Evolutionary conservation across 176 grass and related monocot species (phyloP), one percentile per base, ranked within the genome.

Genomic region (Zoysia pacifica): DNA sequence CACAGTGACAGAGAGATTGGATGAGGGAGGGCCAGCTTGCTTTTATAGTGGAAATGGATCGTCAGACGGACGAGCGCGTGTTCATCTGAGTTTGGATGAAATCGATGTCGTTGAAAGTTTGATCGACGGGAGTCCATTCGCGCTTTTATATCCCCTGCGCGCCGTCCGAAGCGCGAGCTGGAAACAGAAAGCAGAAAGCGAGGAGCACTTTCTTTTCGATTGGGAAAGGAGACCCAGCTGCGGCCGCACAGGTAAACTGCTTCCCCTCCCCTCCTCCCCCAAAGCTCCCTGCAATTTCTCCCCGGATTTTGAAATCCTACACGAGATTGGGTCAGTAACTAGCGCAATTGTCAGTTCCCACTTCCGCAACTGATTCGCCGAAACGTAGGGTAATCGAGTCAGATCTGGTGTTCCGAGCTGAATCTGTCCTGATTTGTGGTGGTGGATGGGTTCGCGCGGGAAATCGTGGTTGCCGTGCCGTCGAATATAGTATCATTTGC

Each of bases 401-500:
- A 62, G 78, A 81, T 87, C 73, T 77, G 73, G 53, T 28, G 64
- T 55, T 81, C 70, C 19, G 78, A 9, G 50, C n/a, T 35, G 28
- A 73, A 85, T 85, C 58, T 55, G 47, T 36, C 58, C 48, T 72
- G 39, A 60, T 85, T 85, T 79, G 46, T 52, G n/a, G 64, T 0
- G 3, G 10, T 52, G n/a, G 64, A 0, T 6, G 10, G 6, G 0
- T 2, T 28, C 28, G n/a, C 60, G 20, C 18, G 45, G 55, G 60
- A 14, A 19, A 79, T 66, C 13, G 41, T 56, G 58, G 69, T 69
- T 60, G 74, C 42, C 64, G 66, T 78, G 41, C 19, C n/a, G 47
- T 60, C 36, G 75, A 52, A 65, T 65, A 28, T 28, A 28, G 28
- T 28, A 28, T 28, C 45, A 43, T 53, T 79, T 11, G 9, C 67